These are phyloP conservation scores for Babesia ovis DNA, from an alignment of 169 alveolate genomes.

Conservation along the genomic window DNA sequence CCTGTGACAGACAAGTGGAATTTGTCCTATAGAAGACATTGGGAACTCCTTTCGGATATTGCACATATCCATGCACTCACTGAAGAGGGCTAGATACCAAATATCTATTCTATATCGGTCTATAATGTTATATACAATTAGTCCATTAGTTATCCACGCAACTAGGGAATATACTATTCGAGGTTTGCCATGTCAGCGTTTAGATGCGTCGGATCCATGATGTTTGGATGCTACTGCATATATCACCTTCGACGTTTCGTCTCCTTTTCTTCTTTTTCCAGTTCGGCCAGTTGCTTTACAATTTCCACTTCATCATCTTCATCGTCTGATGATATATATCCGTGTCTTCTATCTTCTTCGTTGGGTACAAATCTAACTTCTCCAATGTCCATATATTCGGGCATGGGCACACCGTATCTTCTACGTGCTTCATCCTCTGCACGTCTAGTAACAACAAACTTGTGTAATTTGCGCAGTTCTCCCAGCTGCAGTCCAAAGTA, in stretches of 20 bases:
- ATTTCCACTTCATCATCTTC: conserved; percentile 17
- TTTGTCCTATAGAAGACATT: conserved; percentile 42
- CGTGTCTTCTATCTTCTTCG: conserved; percentile 53
- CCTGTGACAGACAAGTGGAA: conserved; percentile 49
- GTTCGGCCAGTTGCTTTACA: conserved; percentile 6
- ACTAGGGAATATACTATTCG: too few relatives aligned
- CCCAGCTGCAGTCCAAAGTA: conserved; percentile 61
- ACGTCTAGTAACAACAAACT: conserved; percentile 45
- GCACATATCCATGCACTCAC: conserved; percentile 47
- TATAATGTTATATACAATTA: too few relatives aligned
- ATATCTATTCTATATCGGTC: too few relatives aligned
- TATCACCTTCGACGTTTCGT: not conserved
- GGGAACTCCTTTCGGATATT: conserved; percentile 62
- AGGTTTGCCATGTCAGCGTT: too few relatives aligned
- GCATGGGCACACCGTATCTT: conserved; percentile 34
- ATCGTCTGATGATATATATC: conserved; percentile 22
- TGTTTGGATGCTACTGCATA: too few relatives aligned
- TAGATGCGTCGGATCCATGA: too few relatives aligned
- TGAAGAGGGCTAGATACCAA: too few relatives aligned
- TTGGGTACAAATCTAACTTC: conserved; percentile 62
- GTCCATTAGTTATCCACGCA: not conserved
- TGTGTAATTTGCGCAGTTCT: conserved; percentile 51
- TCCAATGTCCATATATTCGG: conserved; percentile 44
- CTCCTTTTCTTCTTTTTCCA: not conserved
- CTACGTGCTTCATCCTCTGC: conserved; percentile 67